phyloP scores from a whole-genome alignment of 805 yeast species.

The Yarrowia sp. region DNA sequence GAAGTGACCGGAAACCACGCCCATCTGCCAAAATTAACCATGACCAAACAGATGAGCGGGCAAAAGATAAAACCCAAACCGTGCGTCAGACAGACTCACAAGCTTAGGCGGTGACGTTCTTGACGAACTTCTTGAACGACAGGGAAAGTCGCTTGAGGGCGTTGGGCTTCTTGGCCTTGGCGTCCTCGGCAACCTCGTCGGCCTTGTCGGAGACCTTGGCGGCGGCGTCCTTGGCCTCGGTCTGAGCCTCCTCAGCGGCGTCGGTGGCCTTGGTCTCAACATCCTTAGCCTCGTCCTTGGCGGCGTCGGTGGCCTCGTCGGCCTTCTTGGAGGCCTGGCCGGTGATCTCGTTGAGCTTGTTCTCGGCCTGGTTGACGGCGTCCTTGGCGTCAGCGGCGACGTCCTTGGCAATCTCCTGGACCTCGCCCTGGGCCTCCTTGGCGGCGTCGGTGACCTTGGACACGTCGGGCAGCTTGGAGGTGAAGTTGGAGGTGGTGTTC shows the following conservation, averaged over 20 bases:
- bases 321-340: constrained; percentile 34
- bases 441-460: constrained; percentile 26
- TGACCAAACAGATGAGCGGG: constrained; percentile 16
- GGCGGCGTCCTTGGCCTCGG: constrained; percentile 41
- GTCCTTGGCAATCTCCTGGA: constrained; percentile 40
- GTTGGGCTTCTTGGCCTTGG: constrained; percentile 44
- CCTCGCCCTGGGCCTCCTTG: constrained; percentile 34
- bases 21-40: constrained; percentile 32
- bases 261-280: constrained; percentile 42
- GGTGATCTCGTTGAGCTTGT: constrained; percentile 38
- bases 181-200: constrained; percentile 38
- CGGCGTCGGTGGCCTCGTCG: constrained; percentile 38
- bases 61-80: constrained; percentile 3
- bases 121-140: constrained; percentile 47
- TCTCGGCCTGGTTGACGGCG: constrained; percentile 39
- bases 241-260: constrained; percentile 20
- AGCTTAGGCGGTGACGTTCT: constrained; percentile 46
- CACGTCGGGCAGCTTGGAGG: constrained; percentile 27
- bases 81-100: background rate
- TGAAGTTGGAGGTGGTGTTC: constrained; percentile 37
- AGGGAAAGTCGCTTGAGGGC: constrained; percentile 45
- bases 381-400: constrained; percentile 35
- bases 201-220: constrained; percentile 43
- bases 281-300: constrained; percentile 39
- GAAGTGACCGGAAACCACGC: constrained; percentile 32